These are phyloP conservation scores for Ogataea salicorniae DNA, from an alignment of 805 yeast genomes.

Conservation along the genomic window DNA sequence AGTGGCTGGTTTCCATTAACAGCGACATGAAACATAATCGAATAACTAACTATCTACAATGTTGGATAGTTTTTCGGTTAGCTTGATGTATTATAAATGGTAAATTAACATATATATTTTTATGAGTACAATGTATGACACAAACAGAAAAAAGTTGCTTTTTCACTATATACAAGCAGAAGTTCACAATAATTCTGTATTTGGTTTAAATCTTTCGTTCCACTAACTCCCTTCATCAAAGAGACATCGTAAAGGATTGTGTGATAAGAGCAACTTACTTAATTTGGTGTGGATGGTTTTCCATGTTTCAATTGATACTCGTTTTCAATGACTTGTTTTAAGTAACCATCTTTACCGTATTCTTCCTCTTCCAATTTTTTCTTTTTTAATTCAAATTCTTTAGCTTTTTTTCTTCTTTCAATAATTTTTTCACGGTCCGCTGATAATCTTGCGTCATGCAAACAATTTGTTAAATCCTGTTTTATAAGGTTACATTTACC, in stretches of 20 bases:
- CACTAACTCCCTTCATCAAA: too few species aligned
- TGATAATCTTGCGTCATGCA: slow-evolving; percentile 68
- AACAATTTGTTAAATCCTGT: slow-evolving; percentile 70
- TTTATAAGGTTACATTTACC: slow-evolving; percentile 85
- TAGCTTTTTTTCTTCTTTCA: slow-evolving; percentile 52
- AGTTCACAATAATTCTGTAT: too few species aligned
- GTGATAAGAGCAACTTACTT: neutral
- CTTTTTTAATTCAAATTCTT: slow-evolving; percentile 50
- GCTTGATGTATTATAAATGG: too few species aligned
- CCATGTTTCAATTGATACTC: slow-evolving; percentile 32
- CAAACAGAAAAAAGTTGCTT: too few species aligned
- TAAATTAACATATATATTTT: too few species aligned
- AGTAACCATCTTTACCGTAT: slow-evolving; percentile 68
- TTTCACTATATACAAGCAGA: too few species aligned
- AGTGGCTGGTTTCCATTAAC: too few species aligned
- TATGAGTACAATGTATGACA: too few species aligned
- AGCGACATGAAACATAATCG: too few species aligned
- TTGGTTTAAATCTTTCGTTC: too few species aligned
- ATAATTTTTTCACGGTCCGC: slow-evolving; percentile 52
- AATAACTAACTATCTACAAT: too few species aligned
- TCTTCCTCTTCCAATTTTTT: slow-evolving; percentile 67
- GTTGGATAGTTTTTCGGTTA: too few species aligned
- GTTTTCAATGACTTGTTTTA: slow-evolving; percentile 58
- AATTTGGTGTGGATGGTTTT: neutral
- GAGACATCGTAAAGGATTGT: neutral